Evolutionary conservation across 1,284 basidiomycete genomes (phyloP).

Genomic region (Puccinia sorghi): DNA sequence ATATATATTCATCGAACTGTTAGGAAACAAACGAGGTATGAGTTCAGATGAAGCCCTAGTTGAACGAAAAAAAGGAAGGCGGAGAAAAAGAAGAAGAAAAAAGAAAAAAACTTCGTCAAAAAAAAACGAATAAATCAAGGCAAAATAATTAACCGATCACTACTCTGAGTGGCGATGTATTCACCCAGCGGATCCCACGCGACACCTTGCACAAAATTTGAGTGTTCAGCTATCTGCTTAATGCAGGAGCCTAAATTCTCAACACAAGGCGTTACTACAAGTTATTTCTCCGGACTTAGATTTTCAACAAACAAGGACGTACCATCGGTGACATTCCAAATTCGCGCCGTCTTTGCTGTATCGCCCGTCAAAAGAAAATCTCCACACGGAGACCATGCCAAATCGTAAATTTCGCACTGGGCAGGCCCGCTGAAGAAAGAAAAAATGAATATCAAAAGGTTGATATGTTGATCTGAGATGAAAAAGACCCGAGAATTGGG

Average conservation of each 20-base stretch:
- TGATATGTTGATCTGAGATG: neutral
- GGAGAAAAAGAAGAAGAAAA: slow-evolving; percentile 50
- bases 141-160: slow-evolving; percentile 67
- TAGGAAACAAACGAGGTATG: neutral
- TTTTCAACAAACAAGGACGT: slow-evolving; percentile 51
- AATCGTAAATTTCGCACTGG: slow-evolving; percentile 81
- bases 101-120: slow-evolving; percentile 20
- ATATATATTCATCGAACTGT: slow-evolving; percentile 55
- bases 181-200: slow-evolving; percentile 95
- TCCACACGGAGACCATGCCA: slow-evolving; percentile 94
- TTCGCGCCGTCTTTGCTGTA: slow-evolving; percentile 89
- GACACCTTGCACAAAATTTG: slow-evolving; percentile 92
- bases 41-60: neutral
- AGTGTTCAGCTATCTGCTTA: slow-evolving; percentile 81
- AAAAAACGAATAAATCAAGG: neutral
- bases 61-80: neutral
- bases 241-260: slow-evolving; percentile 62
- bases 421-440: slow-evolving; percentile 38
- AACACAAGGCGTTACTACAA: neutral
- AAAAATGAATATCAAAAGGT: neutral
- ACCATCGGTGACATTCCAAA: slow-evolving; percentile 78
- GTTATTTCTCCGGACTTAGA: neutral
- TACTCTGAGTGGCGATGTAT: slow-evolving; percentile 90
- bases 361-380: slow-evolving; percentile 91
- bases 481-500: neutral